Percentiles rank a stretch among this genome's conserved stretches.
These are phyloP conservation scores for Trichoderma parareesei DNA, from an alignment of 495 filamentous ascomycete species.

Conservation along the genomic window DNA sequence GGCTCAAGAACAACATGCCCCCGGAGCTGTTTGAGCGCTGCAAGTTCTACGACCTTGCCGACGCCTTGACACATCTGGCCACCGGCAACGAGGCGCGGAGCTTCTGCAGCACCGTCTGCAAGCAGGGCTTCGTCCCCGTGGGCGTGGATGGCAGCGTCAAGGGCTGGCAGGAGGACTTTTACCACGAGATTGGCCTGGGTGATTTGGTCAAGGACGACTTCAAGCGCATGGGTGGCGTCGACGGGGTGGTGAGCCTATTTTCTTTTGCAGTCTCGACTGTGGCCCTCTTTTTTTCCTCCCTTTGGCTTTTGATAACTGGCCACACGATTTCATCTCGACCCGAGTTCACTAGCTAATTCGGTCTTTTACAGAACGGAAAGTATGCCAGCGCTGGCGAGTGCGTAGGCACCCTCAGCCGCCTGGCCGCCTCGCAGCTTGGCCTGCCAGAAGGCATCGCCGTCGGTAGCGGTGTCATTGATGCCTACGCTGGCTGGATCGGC, in stretches of 20 bases:
- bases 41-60: slow-evolving; percentile 92
- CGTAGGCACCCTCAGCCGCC: slow-evolving; percentile 74
- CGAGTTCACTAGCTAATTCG: slow-evolving; percentile 16
- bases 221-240: slow-evolving; percentile 83
- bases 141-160: slow-evolving; percentile 96
- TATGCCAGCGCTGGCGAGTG: slow-evolving; percentile 87
- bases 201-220: slow-evolving; percentile 82
- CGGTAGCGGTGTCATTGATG: slow-evolving; percentile 94
- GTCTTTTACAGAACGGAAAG: slow-evolving; percentile 61
- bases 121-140: slow-evolving; percentile 90
- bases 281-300: background rate
- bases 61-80: slow-evolving; percentile 90
- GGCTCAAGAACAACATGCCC: slow-evolving; percentile 98
- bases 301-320: slow-evolving; percentile 14
- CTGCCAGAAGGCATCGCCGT: slow-evolving; percentile 84
- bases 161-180: slow-evolving; percentile 95
- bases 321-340: slow-evolving; percentile 17
- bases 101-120: slow-evolving; percentile 90
- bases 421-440: slow-evolving; percentile 74
- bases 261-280: slow-evolving; percentile 13
- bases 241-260: slow-evolving; percentile 75
- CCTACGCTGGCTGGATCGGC: slow-evolving; percentile 96
- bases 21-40: slow-evolving; percentile 77
- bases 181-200: slow-evolving; percentile 69
- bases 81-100: slow-evolving; percentile 89